A percentile compares a stretch with the other conserved stretches of the same genome.
phyloP scores from a whole-genome alignment of 108 stramenopile species.

The Cyclostephanos invisitatus region DNA sequence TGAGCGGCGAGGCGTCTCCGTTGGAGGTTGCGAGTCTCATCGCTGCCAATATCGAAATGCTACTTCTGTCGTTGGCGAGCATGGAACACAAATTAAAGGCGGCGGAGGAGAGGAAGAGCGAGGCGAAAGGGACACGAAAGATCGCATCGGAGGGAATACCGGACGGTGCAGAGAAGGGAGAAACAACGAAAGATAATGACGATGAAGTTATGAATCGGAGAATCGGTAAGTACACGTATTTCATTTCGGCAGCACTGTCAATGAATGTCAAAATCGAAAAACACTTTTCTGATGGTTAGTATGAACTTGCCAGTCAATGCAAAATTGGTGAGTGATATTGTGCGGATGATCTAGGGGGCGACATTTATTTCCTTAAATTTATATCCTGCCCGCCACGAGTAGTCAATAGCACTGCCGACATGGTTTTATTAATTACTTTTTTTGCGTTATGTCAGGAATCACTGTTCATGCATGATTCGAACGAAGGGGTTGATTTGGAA shows the following conservation, averaged over 20 bases:
- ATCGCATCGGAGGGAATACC: neutral
- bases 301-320: conserved; percentile 7
- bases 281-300: neutral
- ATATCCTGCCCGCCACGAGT: too few relatives aligned
- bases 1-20: conserved; percentile 15
- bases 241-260: neutral
- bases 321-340: conserved; percentile 19
- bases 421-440: neutral
- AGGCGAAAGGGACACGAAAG: neutral
- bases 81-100: conserved; percentile 56
- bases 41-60: conserved; percentile 64
- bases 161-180: neutral
- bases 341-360: neutral
- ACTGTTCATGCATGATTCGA: conserved; percentile 39
- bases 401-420: neutral
- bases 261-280: conserved; percentile 2
- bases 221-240: conserved; percentile 1
- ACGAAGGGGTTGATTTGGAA: conserved; percentile 32
- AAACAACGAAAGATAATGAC: neutral
- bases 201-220: conserved; percentile 33
- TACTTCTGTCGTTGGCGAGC: conserved; percentile 50
- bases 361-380: neutral
- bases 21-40: conserved; percentile 57
- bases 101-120: conserved; percentile 21
- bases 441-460: conserved; percentile 12